These are phyloP conservation scores for Citrullus colocynthis DNA, from an alignment of 306 rosid genomes.

Conservation along the genomic window DNA sequence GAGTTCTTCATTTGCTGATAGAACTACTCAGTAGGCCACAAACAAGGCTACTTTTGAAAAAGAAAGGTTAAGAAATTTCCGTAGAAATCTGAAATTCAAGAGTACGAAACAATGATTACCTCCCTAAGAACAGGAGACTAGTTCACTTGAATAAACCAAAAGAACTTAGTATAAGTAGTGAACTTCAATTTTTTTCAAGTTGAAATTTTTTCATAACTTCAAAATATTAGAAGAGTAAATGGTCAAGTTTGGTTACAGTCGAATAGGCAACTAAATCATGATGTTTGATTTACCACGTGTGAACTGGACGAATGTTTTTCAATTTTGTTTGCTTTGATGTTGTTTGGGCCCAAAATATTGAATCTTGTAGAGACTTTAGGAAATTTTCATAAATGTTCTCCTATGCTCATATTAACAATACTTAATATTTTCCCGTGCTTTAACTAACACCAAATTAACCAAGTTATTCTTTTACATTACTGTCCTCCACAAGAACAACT, in stretches of 20 bases:
- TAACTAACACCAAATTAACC: too few species aligned
- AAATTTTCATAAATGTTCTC: background rate
- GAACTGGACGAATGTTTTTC: background rate
- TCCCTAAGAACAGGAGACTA: background rate
- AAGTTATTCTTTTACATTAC: too few species aligned
- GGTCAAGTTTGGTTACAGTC: background rate
- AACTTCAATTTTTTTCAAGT: too few species aligned
- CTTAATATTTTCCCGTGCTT: too few species aligned
- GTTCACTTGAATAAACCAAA: background rate
- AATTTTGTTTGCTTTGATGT: background rate
- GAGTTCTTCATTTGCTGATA: conserved; percentile 15
- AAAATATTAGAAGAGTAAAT: too few species aligned
- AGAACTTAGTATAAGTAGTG: background rate
- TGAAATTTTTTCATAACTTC: too few species aligned
- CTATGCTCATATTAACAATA: too few species aligned
- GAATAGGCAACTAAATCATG: background rate
- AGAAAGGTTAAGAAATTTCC: background rate
- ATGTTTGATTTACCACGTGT: background rate
- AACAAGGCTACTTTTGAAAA: background rate
- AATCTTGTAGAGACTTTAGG: background rate
- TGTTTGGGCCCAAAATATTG: background rate
- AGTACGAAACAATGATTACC: background rate
- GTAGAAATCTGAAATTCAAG: background rate
- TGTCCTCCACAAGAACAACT: too few species aligned
- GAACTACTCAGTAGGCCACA: background rate